Base-by-base conservation (phyloP, 2,329 filamentous ascomycete genomes). In the Aspergillus tamarii region DNA sequence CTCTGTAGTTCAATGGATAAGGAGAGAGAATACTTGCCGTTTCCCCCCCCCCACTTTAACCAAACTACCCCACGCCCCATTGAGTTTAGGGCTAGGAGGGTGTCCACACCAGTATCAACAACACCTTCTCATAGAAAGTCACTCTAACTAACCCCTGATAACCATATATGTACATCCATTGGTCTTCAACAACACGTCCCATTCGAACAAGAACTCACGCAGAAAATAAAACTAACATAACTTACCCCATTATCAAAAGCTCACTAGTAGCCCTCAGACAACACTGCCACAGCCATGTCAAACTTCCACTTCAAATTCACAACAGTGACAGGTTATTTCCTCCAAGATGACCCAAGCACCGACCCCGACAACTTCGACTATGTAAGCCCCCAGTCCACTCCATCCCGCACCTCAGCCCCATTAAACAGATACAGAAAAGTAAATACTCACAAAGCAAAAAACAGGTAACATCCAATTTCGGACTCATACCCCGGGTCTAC, bases 281-380 rank as follows among this genome's bases (percentile, higher is more conserved):
- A 32, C 30, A 32, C 30, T 11, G n/a, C 19, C n/a, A 8, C 55
- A 5, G 53, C 45, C 30, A 57, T 54, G 41, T 56, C 63, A 28
- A 57, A 63, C 45, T 70, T 66, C 16, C 66, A 76, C 55, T 72
- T 76, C 62, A 68, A 69, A 8, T 81, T 81, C 62, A 74, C 72
- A 30, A 79, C 80, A 4, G 79, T 85, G 2, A 65, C 75, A 0
- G 83, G 83, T 1, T 82, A 82, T 68, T 86, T 86, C 70, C 67
- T 80, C 41, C 84, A 85, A 70, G 83, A 84, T 70, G 81, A 84
- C n/a, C 76, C 77, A 12, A 64, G 68, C 11, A 85, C 83, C 1
- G 77, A 85, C 67, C 74, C 81, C 8, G 70, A 68, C 7, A 78
- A 70, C 11, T 85, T 85, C 63, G 79, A 85, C 72, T 85, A 83